These are phyloP conservation scores for Tulasnella sp. DNA, from an alignment of 768 basidiomycete species.

Conservation along the genomic window DNA sequence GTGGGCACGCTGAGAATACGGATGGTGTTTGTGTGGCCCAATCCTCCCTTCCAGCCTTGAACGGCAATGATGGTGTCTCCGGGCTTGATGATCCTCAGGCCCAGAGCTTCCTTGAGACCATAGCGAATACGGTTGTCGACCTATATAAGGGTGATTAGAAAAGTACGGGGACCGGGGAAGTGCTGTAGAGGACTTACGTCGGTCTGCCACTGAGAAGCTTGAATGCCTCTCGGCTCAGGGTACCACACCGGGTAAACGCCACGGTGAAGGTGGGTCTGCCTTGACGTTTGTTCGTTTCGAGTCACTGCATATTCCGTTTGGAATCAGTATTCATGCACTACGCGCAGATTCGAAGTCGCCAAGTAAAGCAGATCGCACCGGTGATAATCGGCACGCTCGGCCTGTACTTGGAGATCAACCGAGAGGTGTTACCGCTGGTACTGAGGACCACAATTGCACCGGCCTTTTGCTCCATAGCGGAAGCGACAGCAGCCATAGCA, in stretches of 20 bases:
- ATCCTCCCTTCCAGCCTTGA: conserved; percentile 98
- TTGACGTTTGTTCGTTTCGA: conserved; percentile 88
- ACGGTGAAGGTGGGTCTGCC: conserved; percentile 94
- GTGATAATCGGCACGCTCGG: conserved; percentile 91
- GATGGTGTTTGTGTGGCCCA: conserved; percentile 90
- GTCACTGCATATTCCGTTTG: conserved; percentile 52
- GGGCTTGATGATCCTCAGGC: conserved; percentile 76
- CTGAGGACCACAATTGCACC: conserved; percentile 93
- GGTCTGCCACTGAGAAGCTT: conserved; percentile 89
- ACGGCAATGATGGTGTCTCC: conserved; percentile 88
- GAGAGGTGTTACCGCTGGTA: conserved; percentile 92
- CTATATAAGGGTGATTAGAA: background rate
- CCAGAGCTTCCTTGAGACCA: conserved; percentile 76
- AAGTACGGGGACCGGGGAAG: too few relatives aligned
- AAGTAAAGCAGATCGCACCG: conserved; percentile 43
- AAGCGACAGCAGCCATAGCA: conserved; percentile 91
- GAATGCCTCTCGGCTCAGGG: conserved; percentile 84
- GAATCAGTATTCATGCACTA: background rate
- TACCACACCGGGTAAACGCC: conserved; percentile 98
- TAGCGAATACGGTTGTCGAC: conserved; percentile 40
- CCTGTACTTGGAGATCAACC: conserved; percentile 92
- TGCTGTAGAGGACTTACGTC: conserved; percentile 54
- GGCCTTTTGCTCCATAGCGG: conserved; percentile 89
- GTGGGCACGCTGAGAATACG: background rate
- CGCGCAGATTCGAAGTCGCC: background rate